A percentile compares a stretch with the other conserved stretches of the same genome.
Conservation (phyloP, 441 rosid genomes). For the Adansonia madagascariensis region DNA sequence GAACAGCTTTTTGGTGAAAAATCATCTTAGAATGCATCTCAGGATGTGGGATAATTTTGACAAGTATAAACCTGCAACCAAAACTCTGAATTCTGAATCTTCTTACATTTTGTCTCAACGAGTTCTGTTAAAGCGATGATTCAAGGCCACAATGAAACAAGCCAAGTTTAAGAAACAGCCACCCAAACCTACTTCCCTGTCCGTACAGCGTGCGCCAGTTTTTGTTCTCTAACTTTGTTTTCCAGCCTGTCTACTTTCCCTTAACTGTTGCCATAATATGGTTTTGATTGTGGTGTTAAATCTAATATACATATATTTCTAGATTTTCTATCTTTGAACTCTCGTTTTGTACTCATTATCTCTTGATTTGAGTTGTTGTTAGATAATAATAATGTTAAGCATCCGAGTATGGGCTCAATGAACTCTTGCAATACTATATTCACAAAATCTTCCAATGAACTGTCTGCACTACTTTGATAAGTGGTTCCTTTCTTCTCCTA, state of each 20-base stretch:
- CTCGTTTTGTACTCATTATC: conserved; percentile 66
- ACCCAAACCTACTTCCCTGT: neutral
- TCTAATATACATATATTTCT: neutral
- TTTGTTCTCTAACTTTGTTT: neutral
- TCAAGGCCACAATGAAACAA: neutral
- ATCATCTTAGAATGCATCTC: neutral
- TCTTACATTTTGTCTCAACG: conserved; percentile 11
- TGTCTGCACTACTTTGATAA: neutral
- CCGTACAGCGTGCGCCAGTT: conserved; percentile 10
- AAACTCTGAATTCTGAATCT: neutral
- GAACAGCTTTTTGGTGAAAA: neutral
- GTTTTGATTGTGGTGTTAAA: conserved; percentile 26
- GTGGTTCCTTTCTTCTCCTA: neutral
- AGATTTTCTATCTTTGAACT: conserved; percentile 38
- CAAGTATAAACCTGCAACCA: neutral
- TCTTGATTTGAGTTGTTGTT: conserved; percentile 45
- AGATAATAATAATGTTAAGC: conserved; percentile 13
- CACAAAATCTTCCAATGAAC: conserved; percentile 8
- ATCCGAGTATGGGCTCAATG: conserved; percentile 37
- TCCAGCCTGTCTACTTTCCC: conserved; percentile 16
- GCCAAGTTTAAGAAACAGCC: neutral
- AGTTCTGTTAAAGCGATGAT: conserved; percentile 11
- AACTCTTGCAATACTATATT: neutral
- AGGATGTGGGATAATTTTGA: neutral
- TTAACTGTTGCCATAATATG: neutral